A percentile compares a stretch with the other conserved stretches of the same genome.
Evolutionary conservation across 2,329 filamentous ascomycete genomes (phyloP).

Genomic region (Zymoseptoria crescenta): DNA sequence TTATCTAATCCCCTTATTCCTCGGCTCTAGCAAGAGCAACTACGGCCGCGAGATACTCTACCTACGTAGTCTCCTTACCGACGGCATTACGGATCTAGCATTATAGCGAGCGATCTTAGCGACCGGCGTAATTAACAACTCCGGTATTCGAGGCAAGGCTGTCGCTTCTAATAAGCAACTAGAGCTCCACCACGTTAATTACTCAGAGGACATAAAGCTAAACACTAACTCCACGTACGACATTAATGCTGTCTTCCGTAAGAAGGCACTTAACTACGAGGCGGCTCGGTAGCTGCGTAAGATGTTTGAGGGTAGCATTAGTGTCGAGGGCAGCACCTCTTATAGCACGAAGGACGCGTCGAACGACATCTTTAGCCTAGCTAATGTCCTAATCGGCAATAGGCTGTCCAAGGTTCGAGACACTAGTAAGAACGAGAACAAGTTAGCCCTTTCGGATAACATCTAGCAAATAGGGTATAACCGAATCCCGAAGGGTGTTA

Average conservation of each 20-base stretch:
- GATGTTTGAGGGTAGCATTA: not conserved
- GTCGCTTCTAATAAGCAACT: not conserved
- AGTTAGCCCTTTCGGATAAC: not conserved
- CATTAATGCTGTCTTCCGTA: no score
- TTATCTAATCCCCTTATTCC: not conserved
- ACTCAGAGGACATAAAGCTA: not conserved
- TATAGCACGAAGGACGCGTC: not conserved
- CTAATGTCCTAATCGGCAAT: not conserved
- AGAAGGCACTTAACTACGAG: not conserved
- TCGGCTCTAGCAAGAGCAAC: not conserved
- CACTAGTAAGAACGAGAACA: not conserved
- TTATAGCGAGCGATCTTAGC: not conserved
- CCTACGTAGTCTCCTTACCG: not conserved
- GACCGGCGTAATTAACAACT: not conserved
- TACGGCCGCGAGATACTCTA: not conserved
- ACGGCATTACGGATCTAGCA: not conserved
- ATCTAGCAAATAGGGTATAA: not conserved
- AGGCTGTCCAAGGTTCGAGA: not conserved
- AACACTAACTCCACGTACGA: not conserved
- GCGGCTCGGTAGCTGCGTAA: not conserved
- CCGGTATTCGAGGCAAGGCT: not conserved
- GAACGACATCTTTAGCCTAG: not conserved
- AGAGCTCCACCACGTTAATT: not conserved
- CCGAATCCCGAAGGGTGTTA: not conserved
- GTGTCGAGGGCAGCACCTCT: not conserved